Base-by-base conservation (phyloP, 2,329 filamentous ascomycete genomes). In the Bipolaris gigantea region DNA sequence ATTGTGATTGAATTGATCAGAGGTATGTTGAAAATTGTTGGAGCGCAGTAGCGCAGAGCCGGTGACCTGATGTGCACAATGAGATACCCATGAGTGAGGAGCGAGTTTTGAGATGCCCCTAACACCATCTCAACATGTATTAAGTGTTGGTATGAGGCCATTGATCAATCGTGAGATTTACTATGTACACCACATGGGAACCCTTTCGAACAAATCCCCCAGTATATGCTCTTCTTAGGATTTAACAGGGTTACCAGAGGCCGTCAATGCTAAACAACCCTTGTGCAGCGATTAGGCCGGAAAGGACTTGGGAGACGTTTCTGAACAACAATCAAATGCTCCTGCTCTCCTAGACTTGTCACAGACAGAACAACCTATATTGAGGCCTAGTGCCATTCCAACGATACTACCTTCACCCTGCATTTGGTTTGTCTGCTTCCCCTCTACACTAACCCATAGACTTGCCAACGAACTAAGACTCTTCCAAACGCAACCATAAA, bases 51-150 rank as follows among this genome's bases (percentile, higher is more conserved):
- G 33, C 5, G 18, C 32, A 34, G 32, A 16, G 30, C 15, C 23
- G 32, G 19, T 46, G 33, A 3, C 18, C 18, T 2, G 19, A 16
- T n/a, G 16, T 10, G 6, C 6, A 21, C 33, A 21, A 15, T 38
- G 38, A 42, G 44, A 53, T 53, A 42, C 50, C 50, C 44, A 32
- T 15, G 46, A 42, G 49, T 42, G 13, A 2, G 40, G 18, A 40
- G 41, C 41, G 11, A 44, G 27, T 33, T 19, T 44, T 33, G 18
- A 44, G 15, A 44, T 44, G 27, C 25, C 33, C n/a, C 18, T 30
- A 18, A 2, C 7, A 2, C 25, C 2, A 6, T 21, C 9, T 44
- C 27, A 18, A 33, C 27, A 7, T 44, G 11, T 7, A n/a, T 33
- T 32, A 9, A 10, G 10, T 43, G 21, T 16, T 13, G 11, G 11